Base-by-base conservation (phyloP, 441 rosid genomes). In the Hura crepitans region DNA sequence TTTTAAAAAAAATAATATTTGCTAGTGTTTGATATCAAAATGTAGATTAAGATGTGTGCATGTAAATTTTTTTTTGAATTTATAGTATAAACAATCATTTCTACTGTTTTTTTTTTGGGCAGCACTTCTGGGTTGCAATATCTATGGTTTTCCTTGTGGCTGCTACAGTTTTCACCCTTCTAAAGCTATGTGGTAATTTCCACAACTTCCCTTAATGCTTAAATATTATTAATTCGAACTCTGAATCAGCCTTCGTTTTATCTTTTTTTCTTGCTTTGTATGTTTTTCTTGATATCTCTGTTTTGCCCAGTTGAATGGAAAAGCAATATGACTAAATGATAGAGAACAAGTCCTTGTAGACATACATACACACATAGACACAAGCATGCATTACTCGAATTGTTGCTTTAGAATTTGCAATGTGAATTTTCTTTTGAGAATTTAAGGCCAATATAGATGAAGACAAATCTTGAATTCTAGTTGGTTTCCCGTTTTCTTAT, bases 111-210 rank as follows among this genome's bases (percentile, higher is more conserved):
- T 69, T 77, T 60, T 23, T 39, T 51, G 53, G 66, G 77, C 81
- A 95, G 99, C 99, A 95, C 80, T 92, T 95, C 66, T 95, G 99
- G 99, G 85, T 95, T 78, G 97, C 98, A 59, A 89, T 92, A 58
- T 90, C 99, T 71, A 92, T 95, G 99, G 89, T 95, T 79, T 95
- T 95, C 87, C 90, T 92, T 74, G 69, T 90, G 68, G 97, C 97
- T 69, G 99, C 96, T 62, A 89, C 99, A 54, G 73, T 89, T 68
- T 95, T 95, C 80, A 89, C 97, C 73, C 80, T 92, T 72, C 87
- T 95, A 56, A 95, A 95, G 87, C 82, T 95, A 31, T 85, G 86
- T 62, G 99, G 97, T 95, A 95, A 85, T 33, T 69, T 78, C 72
- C 70, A 49, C 35, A 45, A 50, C 35, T 46, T 58, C 15, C 30